A percentile compares a stretch with the other conserved stretches of the same genome.
These are phyloP conservation scores for Russula dissimulans DNA, from an alignment of 768 basidiomycete species.

Conservation along the genomic window DNA sequence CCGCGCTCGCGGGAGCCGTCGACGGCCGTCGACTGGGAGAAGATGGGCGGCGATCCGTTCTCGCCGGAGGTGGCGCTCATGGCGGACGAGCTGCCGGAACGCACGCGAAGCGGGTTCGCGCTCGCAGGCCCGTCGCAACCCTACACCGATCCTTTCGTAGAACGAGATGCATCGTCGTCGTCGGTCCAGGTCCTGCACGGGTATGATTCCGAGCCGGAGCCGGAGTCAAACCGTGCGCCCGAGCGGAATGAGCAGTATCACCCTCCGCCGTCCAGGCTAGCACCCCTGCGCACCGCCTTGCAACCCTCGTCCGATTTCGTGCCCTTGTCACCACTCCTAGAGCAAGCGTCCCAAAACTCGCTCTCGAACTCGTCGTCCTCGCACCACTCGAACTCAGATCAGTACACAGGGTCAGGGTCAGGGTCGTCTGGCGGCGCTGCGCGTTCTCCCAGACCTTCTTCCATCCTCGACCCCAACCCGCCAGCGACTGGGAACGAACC, in stretches of 20 bases:
- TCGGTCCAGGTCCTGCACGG: neutral
- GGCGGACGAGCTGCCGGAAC: conserved; percentile 13
- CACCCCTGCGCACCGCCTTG: conserved; percentile 12
- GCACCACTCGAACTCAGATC: conserved; percentile 7
- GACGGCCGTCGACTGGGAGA: conserved; percentile 15
- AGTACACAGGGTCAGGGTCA: conserved; percentile 18
- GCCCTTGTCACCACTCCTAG: conserved; percentile 28
- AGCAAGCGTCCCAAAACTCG: conserved; percentile 28
- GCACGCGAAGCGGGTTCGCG: neutral
- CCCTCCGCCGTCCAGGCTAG: neutral
- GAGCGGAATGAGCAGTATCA: conserved; percentile 4
- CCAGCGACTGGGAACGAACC: conserved; percentile 35
- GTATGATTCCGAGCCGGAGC: conserved; percentile 17
- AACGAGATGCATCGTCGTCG: conserved; percentile 13
- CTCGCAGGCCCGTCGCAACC: conserved; percentile 17
- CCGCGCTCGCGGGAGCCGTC: conserved; percentile 4
- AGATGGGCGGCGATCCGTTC: conserved; percentile 35
- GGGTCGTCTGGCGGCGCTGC: conserved; percentile 4
- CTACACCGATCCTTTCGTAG: conserved; percentile 41
- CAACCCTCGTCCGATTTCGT: conserved; percentile 26
- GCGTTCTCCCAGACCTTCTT: conserved; percentile 30
- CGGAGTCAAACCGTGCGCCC: neutral
- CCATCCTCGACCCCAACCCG: conserved; percentile 35
- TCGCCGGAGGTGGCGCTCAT: conserved; percentile 35
- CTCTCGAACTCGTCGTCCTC: conserved; percentile 14